These are phyloP conservation scores for Yamadazyma laniorum DNA, from an alignment of 805 yeast genomes.

Conservation along the genomic window DNA sequence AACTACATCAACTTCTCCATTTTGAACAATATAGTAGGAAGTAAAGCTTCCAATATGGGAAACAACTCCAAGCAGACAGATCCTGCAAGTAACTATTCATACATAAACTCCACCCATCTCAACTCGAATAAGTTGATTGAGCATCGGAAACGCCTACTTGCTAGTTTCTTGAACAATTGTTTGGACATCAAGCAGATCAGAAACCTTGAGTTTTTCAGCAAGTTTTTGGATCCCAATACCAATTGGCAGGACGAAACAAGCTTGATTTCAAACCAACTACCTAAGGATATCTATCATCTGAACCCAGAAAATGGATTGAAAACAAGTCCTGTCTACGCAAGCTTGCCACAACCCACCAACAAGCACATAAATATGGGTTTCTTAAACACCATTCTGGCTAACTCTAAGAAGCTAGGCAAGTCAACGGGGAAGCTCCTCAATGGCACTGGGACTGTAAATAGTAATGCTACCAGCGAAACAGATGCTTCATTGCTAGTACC, in stretches of 20 bases:
- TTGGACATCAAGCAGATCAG: conserved; percentile 53
- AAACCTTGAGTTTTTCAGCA: conserved; percentile 60
- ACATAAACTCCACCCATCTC: conserved; percentile 41
- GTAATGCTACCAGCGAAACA: background rate
- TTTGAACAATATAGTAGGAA: conserved; percentile 33
- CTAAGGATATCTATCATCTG: conserved; percentile 39
- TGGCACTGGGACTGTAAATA: conserved; percentile 1
- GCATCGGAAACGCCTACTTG: conserved; percentile 67
- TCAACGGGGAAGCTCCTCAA: conserved; percentile 21
- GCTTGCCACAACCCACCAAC: conserved; percentile 33
- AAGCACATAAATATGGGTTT: conserved; percentile 29
- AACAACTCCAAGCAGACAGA: conserved; percentile 8
- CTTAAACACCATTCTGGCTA: conserved; percentile 24
- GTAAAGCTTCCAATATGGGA: conserved; percentile 8
- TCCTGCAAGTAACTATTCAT: conserved; percentile 21
- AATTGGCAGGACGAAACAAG: conserved; percentile 71
- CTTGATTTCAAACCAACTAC: conserved; percentile 37
- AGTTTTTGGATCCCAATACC: conserved; percentile 82
- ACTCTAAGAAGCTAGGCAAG: conserved; percentile 24
- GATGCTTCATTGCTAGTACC: background rate
- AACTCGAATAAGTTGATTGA: conserved; percentile 38
- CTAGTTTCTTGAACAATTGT: conserved; percentile 79
- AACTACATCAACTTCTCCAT: conserved; percentile 36
- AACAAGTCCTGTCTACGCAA: conserved; percentile 32
- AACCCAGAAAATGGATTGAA: conserved; percentile 45